Evolutionary conservation across 495 filamentous ascomycete genomes (phyloP).

Genomic region (Penicillium daleae): DNA sequence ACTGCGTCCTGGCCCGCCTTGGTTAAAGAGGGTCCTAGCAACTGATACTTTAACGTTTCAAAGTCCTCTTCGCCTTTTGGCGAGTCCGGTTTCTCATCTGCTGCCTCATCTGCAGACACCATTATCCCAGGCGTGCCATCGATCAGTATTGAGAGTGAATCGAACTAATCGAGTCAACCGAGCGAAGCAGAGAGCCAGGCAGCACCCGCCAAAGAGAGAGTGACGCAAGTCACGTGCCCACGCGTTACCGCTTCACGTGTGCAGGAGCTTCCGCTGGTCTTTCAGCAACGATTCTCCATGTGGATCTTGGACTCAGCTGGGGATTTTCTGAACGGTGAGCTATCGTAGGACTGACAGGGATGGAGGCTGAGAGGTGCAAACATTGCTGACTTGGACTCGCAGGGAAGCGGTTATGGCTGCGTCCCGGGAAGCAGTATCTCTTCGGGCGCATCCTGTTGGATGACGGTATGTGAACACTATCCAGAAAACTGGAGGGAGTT

Average conservation of each 20-base stretch:
- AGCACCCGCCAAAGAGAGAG: constrained; percentile 10
- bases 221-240: constrained; percentile 43
- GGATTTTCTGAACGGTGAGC: constrained; percentile 48
- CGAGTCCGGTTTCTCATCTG: constrained; percentile 17
- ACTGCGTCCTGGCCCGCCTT: constrained; percentile 94
- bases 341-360: not conserved
- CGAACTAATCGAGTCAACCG: not conserved
- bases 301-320: constrained; percentile 54
- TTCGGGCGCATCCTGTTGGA: constrained; percentile 68
- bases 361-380: not conserved
- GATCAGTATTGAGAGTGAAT: constrained; percentile 19
- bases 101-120: constrained; percentile 29
- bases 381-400: constrained; percentile 20
- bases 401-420: constrained; percentile 80
- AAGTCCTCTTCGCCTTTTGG: constrained; percentile 34
- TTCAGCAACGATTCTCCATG: constrained; percentile 33
- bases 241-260: constrained; percentile 42
- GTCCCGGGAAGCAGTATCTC: constrained; percentile 79
- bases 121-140: constrained; percentile 28
- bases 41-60: constrained; percentile 64
- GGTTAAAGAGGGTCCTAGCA: constrained; percentile 91
- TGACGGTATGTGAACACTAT: constrained; percentile 34
- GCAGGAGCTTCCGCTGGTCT: constrained; percentile 12
- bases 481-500: not conserved
- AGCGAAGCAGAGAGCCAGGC: not conserved